Percentiles rank a stretch among this genome's conserved stretches.
phyloP scores from a whole-genome alignment of 768 basidiomycete genomes.

The Lactarius pseudohatsudake region DNA sequence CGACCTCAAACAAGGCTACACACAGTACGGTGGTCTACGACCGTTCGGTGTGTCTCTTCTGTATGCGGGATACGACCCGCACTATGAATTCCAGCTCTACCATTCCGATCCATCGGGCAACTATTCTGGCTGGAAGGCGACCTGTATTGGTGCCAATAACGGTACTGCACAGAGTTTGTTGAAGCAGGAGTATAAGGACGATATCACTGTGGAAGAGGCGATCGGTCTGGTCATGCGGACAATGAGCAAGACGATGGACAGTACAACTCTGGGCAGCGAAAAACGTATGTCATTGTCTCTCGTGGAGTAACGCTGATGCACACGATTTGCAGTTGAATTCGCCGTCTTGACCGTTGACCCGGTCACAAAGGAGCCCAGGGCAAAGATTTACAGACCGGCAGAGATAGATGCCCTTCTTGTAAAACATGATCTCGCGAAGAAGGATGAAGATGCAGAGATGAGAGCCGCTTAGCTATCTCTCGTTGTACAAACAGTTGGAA shows the following conservation, averaged over 20 bases:
- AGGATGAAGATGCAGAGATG: constrained; percentile 82
- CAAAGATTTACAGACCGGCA: constrained; percentile 86
- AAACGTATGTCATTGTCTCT: constrained; percentile 61
- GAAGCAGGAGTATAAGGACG: constrained; percentile 99
- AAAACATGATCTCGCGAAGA: constrained; percentile 82
- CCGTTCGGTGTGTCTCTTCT: constrained; percentile 97
- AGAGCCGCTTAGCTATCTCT: constrained; percentile 44
- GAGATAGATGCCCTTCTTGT: constrained; percentile 85
- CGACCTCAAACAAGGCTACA: constrained; percentile 98
- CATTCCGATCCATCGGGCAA: constrained; percentile 98
- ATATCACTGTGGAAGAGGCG: constrained; percentile 86
- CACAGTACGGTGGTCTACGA: constrained; percentile 94
- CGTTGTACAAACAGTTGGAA: constrained; percentile 19
- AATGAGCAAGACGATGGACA: constrained; percentile 99
- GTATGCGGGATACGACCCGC: constrained; percentile 95
- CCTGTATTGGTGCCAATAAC: constrained; percentile 98
- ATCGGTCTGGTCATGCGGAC: constrained; percentile 88
- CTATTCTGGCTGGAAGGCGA: constrained; percentile 98
- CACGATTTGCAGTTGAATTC: constrained; percentile 74
- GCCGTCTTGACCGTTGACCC: constrained; percentile 89
- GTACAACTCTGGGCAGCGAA: constrained; percentile 93
- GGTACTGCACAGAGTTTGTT: constrained; percentile 92
- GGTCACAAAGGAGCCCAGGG: constrained; percentile 70
- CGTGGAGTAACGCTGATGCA: constrained; percentile 13
- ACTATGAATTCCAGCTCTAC: constrained; percentile 96